These are phyloP conservation scores for Starmerella bombicola DNA, from an alignment of 805 yeast species.

Conservation along the genomic window DNA sequence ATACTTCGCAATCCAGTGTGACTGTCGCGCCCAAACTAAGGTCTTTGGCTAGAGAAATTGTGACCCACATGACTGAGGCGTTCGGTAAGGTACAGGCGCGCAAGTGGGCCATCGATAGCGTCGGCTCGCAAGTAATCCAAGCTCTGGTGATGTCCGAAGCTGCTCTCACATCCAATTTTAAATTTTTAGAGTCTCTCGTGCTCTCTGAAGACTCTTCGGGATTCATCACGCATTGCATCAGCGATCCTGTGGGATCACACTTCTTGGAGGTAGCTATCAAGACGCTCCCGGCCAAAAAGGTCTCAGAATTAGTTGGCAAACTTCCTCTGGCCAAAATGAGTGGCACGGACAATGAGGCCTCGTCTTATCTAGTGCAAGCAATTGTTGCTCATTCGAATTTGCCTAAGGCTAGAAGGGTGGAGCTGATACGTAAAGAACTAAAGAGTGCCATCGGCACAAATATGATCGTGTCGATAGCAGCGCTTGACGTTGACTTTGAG, in stretches of 20 bases:
- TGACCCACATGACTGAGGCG: slow-evolving; percentile 23
- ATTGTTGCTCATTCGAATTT: slow-evolving; percentile 34
- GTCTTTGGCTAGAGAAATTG: slow-evolving; percentile 30
- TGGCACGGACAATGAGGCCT: slow-evolving; percentile 53
- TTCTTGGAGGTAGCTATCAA: slow-evolving; percentile 64
- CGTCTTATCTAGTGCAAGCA: slow-evolving; percentile 65
- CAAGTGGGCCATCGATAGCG: slow-evolving; percentile 60
- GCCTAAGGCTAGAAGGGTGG: slow-evolving; percentile 9
- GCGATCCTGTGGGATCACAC: slow-evolving; percentile 89
- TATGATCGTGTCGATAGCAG: slow-evolving; percentile 1
- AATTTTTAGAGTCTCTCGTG: slow-evolving; percentile 7
- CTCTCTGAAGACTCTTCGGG: slow-evolving; percentile 38
- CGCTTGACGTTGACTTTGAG: slow-evolving; percentile 14
- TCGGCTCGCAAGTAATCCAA: slow-evolving; percentile 71
- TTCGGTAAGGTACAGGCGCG: slow-evolving; percentile 42
- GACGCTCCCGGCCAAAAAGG: slow-evolving; percentile 52
- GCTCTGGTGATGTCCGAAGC: slow-evolving; percentile 16
- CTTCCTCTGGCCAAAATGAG: slow-evolving; percentile 63
- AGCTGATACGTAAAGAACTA: slow-evolving; percentile 7
- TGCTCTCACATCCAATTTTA: slow-evolving; percentile 8
- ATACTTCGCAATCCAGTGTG: slow-evolving; percentile 33
- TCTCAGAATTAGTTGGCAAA: slow-evolving; percentile 53
- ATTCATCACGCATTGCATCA: slow-evolving; percentile 67
- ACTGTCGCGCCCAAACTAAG: slow-evolving; percentile 34
- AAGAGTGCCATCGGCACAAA: not conserved